Evolutionary conservation across 2,329 filamentous ascomycete species (phyloP).

Genomic region (Pleurostoma richardsiae): DNA sequence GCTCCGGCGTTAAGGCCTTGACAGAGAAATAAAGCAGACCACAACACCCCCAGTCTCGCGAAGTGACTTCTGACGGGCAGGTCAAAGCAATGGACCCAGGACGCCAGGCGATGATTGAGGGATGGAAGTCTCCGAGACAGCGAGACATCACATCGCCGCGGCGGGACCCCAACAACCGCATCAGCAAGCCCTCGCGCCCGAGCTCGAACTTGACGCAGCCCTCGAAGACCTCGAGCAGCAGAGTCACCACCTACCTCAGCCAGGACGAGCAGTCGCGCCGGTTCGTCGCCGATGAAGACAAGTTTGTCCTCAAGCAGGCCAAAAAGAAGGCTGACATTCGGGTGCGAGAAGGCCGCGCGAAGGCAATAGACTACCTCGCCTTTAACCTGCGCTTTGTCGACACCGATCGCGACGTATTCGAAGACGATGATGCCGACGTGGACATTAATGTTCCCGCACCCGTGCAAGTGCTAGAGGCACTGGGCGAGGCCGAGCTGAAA

Average conservation of each 20-base stretch:
- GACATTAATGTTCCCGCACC: constrained; percentile 75
- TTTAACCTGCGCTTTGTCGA: constrained; percentile 89
- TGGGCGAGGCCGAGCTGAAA: constrained; percentile 61
- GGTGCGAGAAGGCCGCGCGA: constrained; percentile 84
- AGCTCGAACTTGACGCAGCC: constrained; percentile 18
- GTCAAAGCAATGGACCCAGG: constrained; percentile 43
- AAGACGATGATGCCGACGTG: constrained; percentile 73
- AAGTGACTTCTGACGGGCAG: too few relatives aligned
- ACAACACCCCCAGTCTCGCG: too few relatives aligned
- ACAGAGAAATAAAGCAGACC: too few relatives aligned
- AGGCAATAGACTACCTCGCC: constrained; percentile 88
- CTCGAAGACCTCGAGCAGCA: constrained; percentile 16
- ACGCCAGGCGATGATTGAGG: constrained; percentile 49
- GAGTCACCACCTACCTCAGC: constrained; percentile 47
- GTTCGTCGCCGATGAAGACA: constrained; percentile 93
- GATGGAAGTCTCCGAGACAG: constrained; percentile 32
- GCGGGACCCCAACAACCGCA: constrained; percentile 48
- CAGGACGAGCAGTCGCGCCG: constrained; percentile 73
- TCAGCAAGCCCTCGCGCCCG: constrained; percentile 44
- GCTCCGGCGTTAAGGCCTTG: too few relatives aligned
- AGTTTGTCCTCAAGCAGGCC: constrained; percentile 91
- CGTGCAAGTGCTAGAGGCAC: constrained; percentile 69
- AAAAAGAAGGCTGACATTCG: constrained; percentile 98
- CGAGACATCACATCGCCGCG: constrained; percentile 52
- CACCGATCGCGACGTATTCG: constrained; percentile 75